These are phyloP conservation scores for Tephrocybe sp. DNA, from an alignment of 768 basidiomycete species.

Conservation along the genomic window DNA sequence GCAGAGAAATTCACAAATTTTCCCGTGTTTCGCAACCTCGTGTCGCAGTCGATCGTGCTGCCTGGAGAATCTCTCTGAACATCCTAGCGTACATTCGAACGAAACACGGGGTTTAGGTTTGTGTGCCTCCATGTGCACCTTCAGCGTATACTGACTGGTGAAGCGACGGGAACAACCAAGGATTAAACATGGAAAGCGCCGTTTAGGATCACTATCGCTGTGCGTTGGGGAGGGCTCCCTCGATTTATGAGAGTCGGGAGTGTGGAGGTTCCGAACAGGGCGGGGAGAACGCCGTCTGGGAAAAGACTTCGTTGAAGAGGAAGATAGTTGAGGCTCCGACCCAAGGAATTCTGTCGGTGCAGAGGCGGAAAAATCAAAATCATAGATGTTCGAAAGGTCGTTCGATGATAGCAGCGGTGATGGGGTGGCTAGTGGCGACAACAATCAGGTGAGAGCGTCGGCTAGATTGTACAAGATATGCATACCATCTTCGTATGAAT, in stretches of 20 bases:
- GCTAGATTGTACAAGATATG: background rate
- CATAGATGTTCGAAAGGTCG: slow-evolving; percentile 32
- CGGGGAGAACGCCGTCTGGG: slow-evolving; percentile 14
- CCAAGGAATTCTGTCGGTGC: slow-evolving; percentile 23
- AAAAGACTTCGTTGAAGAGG: slow-evolving; percentile 9
- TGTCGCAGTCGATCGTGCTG: slow-evolving; percentile 59
- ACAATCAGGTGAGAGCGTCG: background rate
- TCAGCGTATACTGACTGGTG: slow-evolving; percentile 54
- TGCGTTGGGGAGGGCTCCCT: slow-evolving; percentile 32
- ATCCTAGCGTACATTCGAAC: slow-evolving; percentile 55
- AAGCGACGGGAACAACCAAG: slow-evolving; percentile 49
- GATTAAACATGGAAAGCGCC: slow-evolving; percentile 49
- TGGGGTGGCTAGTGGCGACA: slow-evolving; percentile 24
- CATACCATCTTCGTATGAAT: slow-evolving; percentile 34
- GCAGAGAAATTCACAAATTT: slow-evolving; percentile 54
- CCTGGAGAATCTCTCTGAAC: slow-evolving; percentile 53
- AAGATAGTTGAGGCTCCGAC: slow-evolving; percentile 10
- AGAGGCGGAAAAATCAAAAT: slow-evolving; percentile 31
- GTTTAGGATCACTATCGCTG: slow-evolving; percentile 35
- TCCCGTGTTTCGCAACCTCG: slow-evolving; percentile 58
- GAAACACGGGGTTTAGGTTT: slow-evolving; percentile 48
- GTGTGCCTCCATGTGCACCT: slow-evolving; percentile 57
- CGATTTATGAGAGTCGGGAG: slow-evolving; percentile 19
- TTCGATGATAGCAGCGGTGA: slow-evolving; percentile 30
- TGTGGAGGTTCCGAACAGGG: slow-evolving; percentile 10